Percentiles rank a stretch among this genome's conserved stretches.
Evolutionary conservation across 768 basidiomycete species (phyloP).

Genomic region (Boletus reticulatus): DNA sequence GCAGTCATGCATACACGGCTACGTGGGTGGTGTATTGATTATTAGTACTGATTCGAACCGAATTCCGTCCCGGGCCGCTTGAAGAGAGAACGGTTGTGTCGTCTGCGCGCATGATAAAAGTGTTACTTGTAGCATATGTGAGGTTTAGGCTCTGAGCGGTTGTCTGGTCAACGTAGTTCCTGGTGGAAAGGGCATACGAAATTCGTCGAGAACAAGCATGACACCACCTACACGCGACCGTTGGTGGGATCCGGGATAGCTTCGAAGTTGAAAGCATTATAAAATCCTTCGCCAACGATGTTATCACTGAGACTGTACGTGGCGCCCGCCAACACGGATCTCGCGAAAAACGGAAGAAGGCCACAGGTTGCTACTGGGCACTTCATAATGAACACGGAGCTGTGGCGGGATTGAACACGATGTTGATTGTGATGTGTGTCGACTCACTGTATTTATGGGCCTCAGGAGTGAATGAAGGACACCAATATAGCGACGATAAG

Average conservation of each 20-base stretch:
- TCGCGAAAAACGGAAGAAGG: conserved; percentile 13
- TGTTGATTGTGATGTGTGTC: background rate
- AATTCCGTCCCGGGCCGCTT: conserved; percentile 34
- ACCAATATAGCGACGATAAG: conserved; percentile 1
- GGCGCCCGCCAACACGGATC: conserved; percentile 18
- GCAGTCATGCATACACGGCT: conserved; percentile 25
- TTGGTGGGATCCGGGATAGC: conserved; percentile 36
- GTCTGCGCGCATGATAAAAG: conserved; percentile 39
- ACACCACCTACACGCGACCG: conserved; percentile 34
- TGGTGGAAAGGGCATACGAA: conserved; percentile 5
- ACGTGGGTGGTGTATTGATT: conserved; percentile 34
- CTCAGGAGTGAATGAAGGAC: background rate
- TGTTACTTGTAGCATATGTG: conserved; percentile 24
- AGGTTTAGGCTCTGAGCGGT: conserved; percentile 29
- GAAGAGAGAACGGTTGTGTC: conserved; percentile 30
- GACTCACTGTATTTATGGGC: conserved; percentile 10
- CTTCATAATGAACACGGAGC: conserved; percentile 14
- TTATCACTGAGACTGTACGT: conserved; percentile 27
- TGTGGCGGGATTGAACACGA: background rate
- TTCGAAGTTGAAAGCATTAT: conserved; percentile 31
- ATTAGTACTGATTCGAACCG: conserved; percentile 33
- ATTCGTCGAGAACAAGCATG: background rate
- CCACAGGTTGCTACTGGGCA: background rate
- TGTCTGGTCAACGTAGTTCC: conserved; percentile 33
- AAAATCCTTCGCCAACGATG: conserved; percentile 32